Evolutionary conservation across 805 yeast genomes (phyloP), one percentile per base, ranked within the genome.

Genomic region (Myxozyma geophila): DNA sequence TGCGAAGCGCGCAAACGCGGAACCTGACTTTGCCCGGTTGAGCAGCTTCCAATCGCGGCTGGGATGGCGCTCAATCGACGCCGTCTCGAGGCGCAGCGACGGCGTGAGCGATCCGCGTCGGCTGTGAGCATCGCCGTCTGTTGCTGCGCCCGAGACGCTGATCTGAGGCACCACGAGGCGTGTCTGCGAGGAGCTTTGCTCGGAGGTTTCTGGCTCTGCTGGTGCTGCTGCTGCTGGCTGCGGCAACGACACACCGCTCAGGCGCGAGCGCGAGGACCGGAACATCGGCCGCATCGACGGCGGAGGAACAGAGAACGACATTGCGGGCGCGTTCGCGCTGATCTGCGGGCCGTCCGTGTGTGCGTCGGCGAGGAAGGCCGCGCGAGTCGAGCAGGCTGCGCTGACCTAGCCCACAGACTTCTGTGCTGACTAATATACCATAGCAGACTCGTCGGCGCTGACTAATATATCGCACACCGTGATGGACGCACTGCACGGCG

Each of bases 351-450:
- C n/a, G n/a, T n/a, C n/a, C n/a, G 12, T 21, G 10, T 43, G 48
- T 43, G n/a, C 48, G 19, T 28, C 5, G 28, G n/a, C n/a, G n/a
- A n/a, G n/a, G n/a, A n/a, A 23, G 13, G 36, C 9, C 8, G 28
- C 51, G n/a, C 7, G 12, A 21, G 51, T 21, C 1, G 9, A 5
- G 2, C 9, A 4, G 36, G 13, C 13, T 19, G 35, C 7, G 5
- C 28, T 28, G 35, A 52, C 55, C 55, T 52, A 52, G 37, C 55
- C 55, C 55, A 52, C 55, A 52, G 55, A 52, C 46, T 35, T 50
- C n/a, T 4, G 43, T 9, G n/a, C n/a, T n/a, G n/a, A n/a, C n/a
- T n/a, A n/a, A n/a, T n/a, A n/a, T n/a, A n/a, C n/a, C n/a, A n/a
- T n/a, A n/a, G n/a, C n/a, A n/a, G n/a, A n/a, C n/a, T n/a, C n/a